Percentiles rank a stretch among this genome's conserved stretches.
Conservation (phyloP, 805 yeast species). For the Monosporozyma yasuniensis region DNA sequence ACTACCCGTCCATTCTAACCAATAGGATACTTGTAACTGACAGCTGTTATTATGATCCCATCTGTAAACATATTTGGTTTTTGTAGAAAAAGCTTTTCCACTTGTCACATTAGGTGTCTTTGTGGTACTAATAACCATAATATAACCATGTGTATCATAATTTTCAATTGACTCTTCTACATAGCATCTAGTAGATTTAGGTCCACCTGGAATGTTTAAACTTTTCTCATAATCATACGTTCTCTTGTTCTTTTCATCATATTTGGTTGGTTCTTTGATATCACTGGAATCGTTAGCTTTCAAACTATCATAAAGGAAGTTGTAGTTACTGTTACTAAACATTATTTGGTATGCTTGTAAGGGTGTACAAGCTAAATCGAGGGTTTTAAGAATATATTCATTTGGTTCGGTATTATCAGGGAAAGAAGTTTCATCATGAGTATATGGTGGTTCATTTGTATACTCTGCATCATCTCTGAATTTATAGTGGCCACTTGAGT, state of each 20-base stretch:
- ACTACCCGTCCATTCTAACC: constrained; percentile 80
- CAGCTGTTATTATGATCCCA: constrained; percentile 69
- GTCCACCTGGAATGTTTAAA: constrained; percentile 77
- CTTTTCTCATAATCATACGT: constrained; percentile 63
- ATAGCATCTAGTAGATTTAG: constrained; percentile 75
- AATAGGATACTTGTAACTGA: constrained; percentile 52
- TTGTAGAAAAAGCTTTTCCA: constrained; percentile 71
- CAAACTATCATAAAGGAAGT: constrained; percentile 37
- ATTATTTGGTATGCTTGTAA: constrained; percentile 66
- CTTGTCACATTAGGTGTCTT: constrained; percentile 93
- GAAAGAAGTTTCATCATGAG: constrained; percentile 50
- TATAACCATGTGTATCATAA: constrained; percentile 39
- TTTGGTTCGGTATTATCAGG: constrained; percentile 38
- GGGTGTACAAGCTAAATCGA: constrained; percentile 44
- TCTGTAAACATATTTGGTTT: constrained; percentile 59
- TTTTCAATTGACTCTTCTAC: constrained; percentile 60
- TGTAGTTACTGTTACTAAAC: constrained; percentile 51
- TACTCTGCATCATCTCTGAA: constrained; percentile 35
- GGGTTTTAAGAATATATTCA: constrained; percentile 42
- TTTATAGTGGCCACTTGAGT: constrained; percentile 8
- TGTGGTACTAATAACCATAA: constrained; percentile 54
- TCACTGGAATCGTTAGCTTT: constrained; percentile 32
- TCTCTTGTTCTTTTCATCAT: constrained; percentile 34
- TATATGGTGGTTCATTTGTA: constrained; percentile 55
- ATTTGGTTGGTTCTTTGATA: constrained; percentile 29